Evolutionary conservation across 768 basidiomycete species (phyloP).

Genomic region (Tremella fuciformis): DNA sequence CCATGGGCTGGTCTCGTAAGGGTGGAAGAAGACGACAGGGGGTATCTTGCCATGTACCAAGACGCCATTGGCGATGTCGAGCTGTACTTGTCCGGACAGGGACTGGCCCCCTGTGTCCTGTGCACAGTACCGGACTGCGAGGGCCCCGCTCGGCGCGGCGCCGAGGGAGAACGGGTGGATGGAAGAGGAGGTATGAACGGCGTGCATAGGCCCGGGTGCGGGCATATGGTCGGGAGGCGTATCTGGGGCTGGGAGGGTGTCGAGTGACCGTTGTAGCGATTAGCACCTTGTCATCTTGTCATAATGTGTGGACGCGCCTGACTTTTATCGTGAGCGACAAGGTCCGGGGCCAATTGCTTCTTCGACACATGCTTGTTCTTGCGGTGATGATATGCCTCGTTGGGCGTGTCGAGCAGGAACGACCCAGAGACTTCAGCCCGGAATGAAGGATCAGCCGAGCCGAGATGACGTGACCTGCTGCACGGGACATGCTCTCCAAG

Average conservation of each 20-base stretch:
- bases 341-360: too few species aligned
- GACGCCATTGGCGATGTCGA: conserved; percentile 34
- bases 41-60: conserved; percentile 42
- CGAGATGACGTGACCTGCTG: too few species aligned
- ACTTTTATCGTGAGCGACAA: too few species aligned
- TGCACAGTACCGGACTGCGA: conserved; percentile 50
- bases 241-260: conserved; percentile 43
- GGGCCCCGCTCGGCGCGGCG: conserved; percentile 44
- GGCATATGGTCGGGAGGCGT: conserved; percentile 43
- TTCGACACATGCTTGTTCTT: too few species aligned
- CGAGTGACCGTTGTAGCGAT: neutral
- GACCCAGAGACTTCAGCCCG: too few species aligned
- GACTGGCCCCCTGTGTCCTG: conserved; percentile 24
- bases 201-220: conserved; percentile 45
- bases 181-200: conserved; percentile 45
- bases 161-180: conserved; percentile 47
- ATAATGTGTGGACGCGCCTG: too few species aligned
- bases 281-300: too few species aligned
- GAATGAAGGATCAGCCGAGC: too few species aligned
- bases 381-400: too few species aligned
- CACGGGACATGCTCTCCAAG: too few species aligned
- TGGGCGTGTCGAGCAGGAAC: too few species aligned
- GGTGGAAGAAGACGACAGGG: conserved; percentile 25
- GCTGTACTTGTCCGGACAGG: conserved; percentile 21
- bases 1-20: conserved; percentile 35